Percentiles rank a stretch among this genome's conserved stretches.
Conservation (phyloP, 441 rosid genomes). For the Erodium trifolium region DNA sequence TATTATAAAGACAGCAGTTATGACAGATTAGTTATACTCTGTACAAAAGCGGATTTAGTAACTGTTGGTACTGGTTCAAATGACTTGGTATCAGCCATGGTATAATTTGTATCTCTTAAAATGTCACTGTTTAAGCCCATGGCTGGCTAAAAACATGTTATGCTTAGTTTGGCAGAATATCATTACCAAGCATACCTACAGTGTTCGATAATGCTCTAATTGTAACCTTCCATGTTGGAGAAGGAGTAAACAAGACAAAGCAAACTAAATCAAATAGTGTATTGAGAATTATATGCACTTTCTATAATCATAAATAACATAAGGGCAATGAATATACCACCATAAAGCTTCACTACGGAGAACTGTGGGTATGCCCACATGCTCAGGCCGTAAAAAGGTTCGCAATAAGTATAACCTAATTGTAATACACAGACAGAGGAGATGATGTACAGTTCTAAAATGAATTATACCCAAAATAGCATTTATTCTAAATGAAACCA, state of each 20-base stretch:
- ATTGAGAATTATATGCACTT: not conserved
- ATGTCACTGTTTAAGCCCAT: no score
- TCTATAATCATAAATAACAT: no score
- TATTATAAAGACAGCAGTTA: no score
- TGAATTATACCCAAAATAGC: not conserved
- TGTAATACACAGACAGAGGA: constrained; percentile 18
- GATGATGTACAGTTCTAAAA: constrained; percentile 1
- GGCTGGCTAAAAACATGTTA: no score
- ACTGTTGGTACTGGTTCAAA: no score
- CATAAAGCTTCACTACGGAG: constrained; percentile 51
- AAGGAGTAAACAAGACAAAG: not conserved
- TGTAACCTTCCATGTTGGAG: not conserved
- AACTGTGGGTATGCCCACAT: constrained; percentile 43
- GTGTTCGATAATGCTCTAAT: not conserved
- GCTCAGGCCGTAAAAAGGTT: constrained; percentile 49
- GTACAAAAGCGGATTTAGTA: no score
- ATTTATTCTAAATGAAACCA: not conserved
- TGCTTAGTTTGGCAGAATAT: no score
- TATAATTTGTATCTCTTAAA: no score
- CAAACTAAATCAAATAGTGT: not conserved
- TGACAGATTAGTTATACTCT: no score
- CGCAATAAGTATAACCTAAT: constrained; percentile 36
- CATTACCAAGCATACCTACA: not conserved
- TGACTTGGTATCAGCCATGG: no score
- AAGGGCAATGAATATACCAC: constrained; percentile 35